These are phyloP conservation scores for Maudiozyma barnettii DNA, from an alignment of 805 yeast genomes.

Conservation along the genomic window DNA sequence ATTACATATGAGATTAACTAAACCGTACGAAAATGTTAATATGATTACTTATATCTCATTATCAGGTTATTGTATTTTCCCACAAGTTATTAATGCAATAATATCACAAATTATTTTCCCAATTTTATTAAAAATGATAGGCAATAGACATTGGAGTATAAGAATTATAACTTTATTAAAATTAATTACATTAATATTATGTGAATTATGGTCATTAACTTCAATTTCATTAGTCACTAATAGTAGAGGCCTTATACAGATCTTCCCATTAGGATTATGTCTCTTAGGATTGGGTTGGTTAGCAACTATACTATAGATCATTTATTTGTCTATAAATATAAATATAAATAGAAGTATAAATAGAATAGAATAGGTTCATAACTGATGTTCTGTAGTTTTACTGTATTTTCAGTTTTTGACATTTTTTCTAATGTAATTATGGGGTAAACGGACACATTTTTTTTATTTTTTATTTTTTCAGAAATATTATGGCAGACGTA, in stretches of 20 bases:
- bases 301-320: slow-evolving; percentile 9
- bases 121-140: slow-evolving; percentile 11
- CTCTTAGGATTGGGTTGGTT: slow-evolving; percentile 23
- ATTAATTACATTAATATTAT: slow-evolving; percentile 11
- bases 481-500: too few species aligned
- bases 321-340: too few species aligned
- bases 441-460: too few species aligned
- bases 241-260: slow-evolving; percentile 16
- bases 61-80: slow-evolving; percentile 28
- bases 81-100: slow-evolving; percentile 23
- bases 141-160: slow-evolving; percentile 7
- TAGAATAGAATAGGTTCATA: too few species aligned
- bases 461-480: too few species aligned
- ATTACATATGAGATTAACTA: slow-evolving; percentile 22
- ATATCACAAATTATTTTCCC: slow-evolving; percentile 22
- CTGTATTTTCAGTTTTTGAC: too few species aligned
- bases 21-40: slow-evolving; percentile 19
- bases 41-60: slow-evolving; percentile 26
- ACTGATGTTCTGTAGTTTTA: too few species aligned
- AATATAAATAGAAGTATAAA: too few species aligned
- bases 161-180: slow-evolving; percentile 13
- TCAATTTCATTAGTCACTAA: slow-evolving; percentile 20
- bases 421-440: too few species aligned
- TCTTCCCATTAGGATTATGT: slow-evolving; percentile 22
- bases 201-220: slow-evolving; percentile 21